Evolutionary conservation across 1,284 basidiomycete species (phyloP), one percentile per base, ranked within the genome.

Genomic region (Fomitopsis schrenkii): DNA sequence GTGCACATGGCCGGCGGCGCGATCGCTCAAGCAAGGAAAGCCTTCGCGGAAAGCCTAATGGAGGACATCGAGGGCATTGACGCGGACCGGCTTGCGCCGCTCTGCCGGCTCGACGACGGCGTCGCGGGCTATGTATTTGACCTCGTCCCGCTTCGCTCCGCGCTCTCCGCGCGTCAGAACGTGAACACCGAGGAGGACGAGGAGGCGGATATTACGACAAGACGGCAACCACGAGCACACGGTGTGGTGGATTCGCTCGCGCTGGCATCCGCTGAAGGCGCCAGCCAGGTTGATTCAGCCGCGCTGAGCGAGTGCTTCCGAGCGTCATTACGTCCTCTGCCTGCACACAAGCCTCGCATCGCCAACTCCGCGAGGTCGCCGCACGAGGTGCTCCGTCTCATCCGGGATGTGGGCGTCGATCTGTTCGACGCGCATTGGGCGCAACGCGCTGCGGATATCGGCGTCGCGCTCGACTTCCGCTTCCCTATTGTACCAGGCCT

Each of bases 391-490:
- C 82, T 94, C 2, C 74, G 73, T 7, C 80, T 93, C 28, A 79
- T 93, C 33, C 74, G 76, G 2, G 78, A 83, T 52, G 78, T 87
- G 4, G 92, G 93, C 0, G 71, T 91, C 14, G 93, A 94, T 68
- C 65, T 93, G 0, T 88, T 94, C 63, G 91, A 93, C 66, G 81
- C 83, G 0, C 77, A 78, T 12, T 94, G 88, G 86, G 90, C 85
- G 0, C 83, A 87, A 66, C 72, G 79, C 12, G 83, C 85, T 1
- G 88, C 88, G 6, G 78, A 85, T 60, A 69, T 84, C 19, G 92
- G 93, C 17, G 74, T 94, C 30, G 89, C 86, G 0, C 75, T 94
- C 3, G 91, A 93, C 68, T 93, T 94, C 71, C 69, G 69, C 3
- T 94, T 94, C 71, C 91, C 91, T 0, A 79, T 76, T 0, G 71